phyloP scores from a whole-genome alignment of 2,329 filamentous ascomycete species.

The Byssochlamys sp. region DNA sequence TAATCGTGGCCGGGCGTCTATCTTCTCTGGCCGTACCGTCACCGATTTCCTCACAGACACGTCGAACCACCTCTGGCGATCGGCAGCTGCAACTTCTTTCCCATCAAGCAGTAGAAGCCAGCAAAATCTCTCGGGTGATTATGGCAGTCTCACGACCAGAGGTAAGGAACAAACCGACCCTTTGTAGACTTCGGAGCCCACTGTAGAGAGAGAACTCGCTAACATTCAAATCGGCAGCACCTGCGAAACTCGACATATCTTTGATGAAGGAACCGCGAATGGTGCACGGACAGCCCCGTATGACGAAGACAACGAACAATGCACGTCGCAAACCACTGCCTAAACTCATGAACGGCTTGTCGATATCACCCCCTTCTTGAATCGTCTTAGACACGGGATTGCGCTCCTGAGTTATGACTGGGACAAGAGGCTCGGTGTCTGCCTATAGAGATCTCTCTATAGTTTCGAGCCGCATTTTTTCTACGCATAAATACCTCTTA shows the following conservation, averaged over 20 bases:
- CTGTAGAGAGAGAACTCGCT: neutral
- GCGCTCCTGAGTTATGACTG: neutral
- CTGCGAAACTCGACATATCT: constrained; percentile 71
- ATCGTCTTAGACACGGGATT: neutral
- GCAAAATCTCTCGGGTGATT: constrained; percentile 39
- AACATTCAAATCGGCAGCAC: constrained; percentile 29
- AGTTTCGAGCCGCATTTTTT: neutral
- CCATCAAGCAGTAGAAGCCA: constrained; percentile 43
- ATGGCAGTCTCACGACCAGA: constrained; percentile 41
- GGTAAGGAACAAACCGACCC: constrained; percentile 25
- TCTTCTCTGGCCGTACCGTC: constrained; percentile 42
- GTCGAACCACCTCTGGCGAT: constrained; percentile 55
- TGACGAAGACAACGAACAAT: constrained; percentile 38
- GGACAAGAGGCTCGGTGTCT: neutral
- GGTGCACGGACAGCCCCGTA: constrained; percentile 73
- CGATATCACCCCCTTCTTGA: constrained; percentile 27
- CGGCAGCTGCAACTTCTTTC: constrained; percentile 49
- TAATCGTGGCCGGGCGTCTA: constrained; percentile 49
- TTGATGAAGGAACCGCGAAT: constrained; percentile 87
- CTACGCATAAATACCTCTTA: neutral
- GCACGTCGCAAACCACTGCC: constrained; percentile 34
- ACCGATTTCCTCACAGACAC: constrained; percentile 54
- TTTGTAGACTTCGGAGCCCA: neutral
- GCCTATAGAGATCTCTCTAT: neutral
- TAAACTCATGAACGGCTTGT: constrained; percentile 33